These are phyloP conservation scores for Colletotrichum phormii DNA, from an alignment of 2,329 filamentous ascomycete species.

Conservation along the genomic window DNA sequence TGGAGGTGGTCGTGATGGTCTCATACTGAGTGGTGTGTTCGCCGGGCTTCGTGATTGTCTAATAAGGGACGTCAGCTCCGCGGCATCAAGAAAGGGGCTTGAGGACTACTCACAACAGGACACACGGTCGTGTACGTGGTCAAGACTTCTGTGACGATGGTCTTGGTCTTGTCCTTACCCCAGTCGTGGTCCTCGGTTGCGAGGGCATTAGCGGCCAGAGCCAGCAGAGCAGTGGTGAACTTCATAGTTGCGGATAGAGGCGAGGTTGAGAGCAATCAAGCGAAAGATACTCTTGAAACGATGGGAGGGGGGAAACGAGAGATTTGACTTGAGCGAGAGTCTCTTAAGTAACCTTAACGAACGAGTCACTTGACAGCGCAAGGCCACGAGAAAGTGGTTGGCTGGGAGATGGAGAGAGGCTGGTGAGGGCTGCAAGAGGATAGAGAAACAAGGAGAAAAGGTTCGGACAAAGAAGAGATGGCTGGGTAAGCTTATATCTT, in stretches of 20 bases:
- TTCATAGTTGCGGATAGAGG: constrained; percentile 26
- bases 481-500: constrained; percentile 36
- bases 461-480: constrained; percentile 23
- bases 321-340: constrained; percentile 32
- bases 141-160: constrained; percentile 10
- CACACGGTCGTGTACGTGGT: constrained; percentile 28
- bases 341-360: constrained; percentile 39
- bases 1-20: constrained; percentile 44
- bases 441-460: background rate
- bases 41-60: constrained; percentile 36
- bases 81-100: background rate
- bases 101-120: background rate
- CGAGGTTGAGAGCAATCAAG: constrained; percentile 3
- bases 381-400: constrained; percentile 31
- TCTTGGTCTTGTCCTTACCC: constrained; percentile 32
- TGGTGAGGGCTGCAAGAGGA: constrained; percentile 29
- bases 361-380: constrained; percentile 33
- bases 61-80: background rate
- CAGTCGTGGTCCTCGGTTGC: constrained; percentile 32
- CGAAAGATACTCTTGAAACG: constrained; percentile 25
- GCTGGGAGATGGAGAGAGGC: constrained; percentile 26
- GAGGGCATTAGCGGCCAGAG: constrained; percentile 26
- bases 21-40: constrained; percentile 39
- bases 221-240: constrained; percentile 30
- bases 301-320: constrained; percentile 13